Base-by-base conservation (phyloP, 139 green algal species). In the Bryopsis sp. region DNA sequence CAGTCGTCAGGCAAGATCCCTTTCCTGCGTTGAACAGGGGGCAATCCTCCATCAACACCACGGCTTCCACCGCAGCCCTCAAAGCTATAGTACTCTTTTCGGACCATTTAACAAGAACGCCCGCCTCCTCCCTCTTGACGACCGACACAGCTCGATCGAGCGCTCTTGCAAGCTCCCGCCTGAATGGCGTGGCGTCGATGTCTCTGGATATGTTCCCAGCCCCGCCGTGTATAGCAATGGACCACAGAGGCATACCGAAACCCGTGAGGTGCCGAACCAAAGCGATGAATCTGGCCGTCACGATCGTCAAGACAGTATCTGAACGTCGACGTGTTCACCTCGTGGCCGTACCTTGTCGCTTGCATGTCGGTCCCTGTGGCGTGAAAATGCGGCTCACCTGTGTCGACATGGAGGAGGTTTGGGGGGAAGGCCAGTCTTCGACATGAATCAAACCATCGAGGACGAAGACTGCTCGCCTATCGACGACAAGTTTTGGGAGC, bases 1-100 rank as follows among this genome's bases (percentile, higher is more conserved):
- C 59, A 5, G 4, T 15, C 7, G 6, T 50, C 26, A 69, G 39
- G 37, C 37, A 69, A 34, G 62, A 50, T 35, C 62, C 62, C 6
- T 57, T 34, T 3, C 62, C 62, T 33, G 62, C 62, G 37, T 69
- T 69, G 26, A 69, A 69, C 26, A 35, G 22, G 4, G 37, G 36
- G 4, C 15, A 8, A 35, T 69, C 62, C 32, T 69, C 62, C 38
- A 69, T 31, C 35, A 24, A 8, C 6, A 57, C 24, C 7, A 69
- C 62, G 3, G 62, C 62, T 54, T 69, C 38, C 3, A 69, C n/a
- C 19, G 62, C 62, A 11, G 62, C 62, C 3, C 35, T 36, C 7
- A 69, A n/a, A 8, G 62, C 62, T 34, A 11, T 8, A 19, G 54
- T 33, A 36, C 54, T 29, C 19, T 36, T 63, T 34, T 7, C n/a